Evolutionary conservation across 371 early-diverging fungal genomes (phyloP).

Genomic region (Smittium culicis): DNA sequence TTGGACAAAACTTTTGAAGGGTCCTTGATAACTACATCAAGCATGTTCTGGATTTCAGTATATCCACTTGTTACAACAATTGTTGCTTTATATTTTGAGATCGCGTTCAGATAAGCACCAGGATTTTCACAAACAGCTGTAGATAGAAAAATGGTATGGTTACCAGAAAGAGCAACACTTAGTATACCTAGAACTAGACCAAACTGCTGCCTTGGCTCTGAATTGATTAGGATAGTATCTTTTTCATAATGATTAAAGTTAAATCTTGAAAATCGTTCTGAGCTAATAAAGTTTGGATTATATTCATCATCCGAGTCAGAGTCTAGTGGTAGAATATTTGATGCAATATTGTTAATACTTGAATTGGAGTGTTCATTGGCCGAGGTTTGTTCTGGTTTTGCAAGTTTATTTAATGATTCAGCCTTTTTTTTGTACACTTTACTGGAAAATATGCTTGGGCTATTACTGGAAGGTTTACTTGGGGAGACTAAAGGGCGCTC

Average conservation of each 20-base stretch:
- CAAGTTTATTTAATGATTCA: background rate
- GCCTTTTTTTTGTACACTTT: background rate
- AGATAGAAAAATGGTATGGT: slow-evolving; percentile 46
- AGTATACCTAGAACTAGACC: slow-evolving; percentile 58
- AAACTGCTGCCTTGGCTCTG: slow-evolving; percentile 73
- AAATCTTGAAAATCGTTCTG: background rate
- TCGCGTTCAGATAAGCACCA: slow-evolving; percentile 53
- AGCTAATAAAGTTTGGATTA: background rate
- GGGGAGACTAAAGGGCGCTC: background rate
- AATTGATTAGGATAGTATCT: slow-evolving; percentile 40
- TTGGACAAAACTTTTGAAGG: slow-evolving; percentile 35
- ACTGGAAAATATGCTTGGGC: background rate
- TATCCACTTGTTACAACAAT: slow-evolving; percentile 53
- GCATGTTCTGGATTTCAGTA: slow-evolving; percentile 41
- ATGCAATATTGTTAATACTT: background rate
- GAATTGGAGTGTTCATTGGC: background rate
- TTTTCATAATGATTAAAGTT: background rate
- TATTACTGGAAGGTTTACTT: background rate
- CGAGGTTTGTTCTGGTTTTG: background rate
- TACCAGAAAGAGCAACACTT: slow-evolving; percentile 53
- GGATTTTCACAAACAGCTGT: slow-evolving; percentile 48
- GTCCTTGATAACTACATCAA: slow-evolving; percentile 38
- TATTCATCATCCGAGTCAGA: slow-evolving; percentile 2
- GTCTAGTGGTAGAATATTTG: background rate
- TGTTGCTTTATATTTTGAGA: slow-evolving; percentile 49